A percentile compares a stretch with the other conserved stretches of the same genome.
These are phyloP conservation scores for Phytophthora ramorum DNA, from an alignment of 352 stramenopile species.

Conservation along the genomic window DNA sequence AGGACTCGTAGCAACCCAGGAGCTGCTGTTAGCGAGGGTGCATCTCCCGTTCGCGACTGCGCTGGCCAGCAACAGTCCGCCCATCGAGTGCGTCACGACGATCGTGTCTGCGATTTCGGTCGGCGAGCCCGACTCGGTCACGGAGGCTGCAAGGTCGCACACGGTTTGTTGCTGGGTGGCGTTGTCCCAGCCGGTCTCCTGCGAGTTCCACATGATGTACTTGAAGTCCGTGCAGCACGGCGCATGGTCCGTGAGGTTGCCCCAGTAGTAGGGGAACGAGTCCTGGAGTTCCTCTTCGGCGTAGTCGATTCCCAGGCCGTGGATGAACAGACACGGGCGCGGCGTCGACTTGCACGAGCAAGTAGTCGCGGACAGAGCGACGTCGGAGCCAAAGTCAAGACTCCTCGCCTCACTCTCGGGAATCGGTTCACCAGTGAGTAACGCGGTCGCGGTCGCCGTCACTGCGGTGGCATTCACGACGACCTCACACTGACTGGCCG, in stretches of 20 bases:
- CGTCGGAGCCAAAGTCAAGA: neutral
- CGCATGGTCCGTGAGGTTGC: constrained; percentile 43
- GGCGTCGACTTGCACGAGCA: constrained; percentile 39
- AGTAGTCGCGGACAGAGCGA: constrained; percentile 19
- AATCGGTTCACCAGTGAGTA: constrained; percentile 39
- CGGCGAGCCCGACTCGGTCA: constrained; percentile 27
- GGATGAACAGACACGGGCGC: constrained; percentile 59
- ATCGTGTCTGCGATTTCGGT: constrained; percentile 50
- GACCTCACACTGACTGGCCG: constrained; percentile 16
- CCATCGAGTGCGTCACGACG: constrained; percentile 60
- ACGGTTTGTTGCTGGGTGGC: constrained; percentile 44
- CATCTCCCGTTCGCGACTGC: constrained; percentile 56
- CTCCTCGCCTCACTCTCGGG: constrained; percentile 24
- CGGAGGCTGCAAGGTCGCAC: constrained; percentile 34
- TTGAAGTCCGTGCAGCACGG: constrained; percentile 57
- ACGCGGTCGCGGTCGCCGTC: constrained; percentile 25
- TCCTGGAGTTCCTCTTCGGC: constrained; percentile 32
- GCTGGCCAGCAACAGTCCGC: constrained; percentile 44
- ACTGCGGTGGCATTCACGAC: constrained; percentile 26
- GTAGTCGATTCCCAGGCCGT: constrained; percentile 41
- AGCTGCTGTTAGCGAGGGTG: constrained; percentile 40
- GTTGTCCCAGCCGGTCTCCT: constrained; percentile 41
- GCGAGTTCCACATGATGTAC: constrained; percentile 56
- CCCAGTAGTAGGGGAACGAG: constrained; percentile 46
- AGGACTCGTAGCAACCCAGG: constrained; percentile 50